Conservation (phyloP, 129 eudicot species). For the Apium graveolens region DNA sequence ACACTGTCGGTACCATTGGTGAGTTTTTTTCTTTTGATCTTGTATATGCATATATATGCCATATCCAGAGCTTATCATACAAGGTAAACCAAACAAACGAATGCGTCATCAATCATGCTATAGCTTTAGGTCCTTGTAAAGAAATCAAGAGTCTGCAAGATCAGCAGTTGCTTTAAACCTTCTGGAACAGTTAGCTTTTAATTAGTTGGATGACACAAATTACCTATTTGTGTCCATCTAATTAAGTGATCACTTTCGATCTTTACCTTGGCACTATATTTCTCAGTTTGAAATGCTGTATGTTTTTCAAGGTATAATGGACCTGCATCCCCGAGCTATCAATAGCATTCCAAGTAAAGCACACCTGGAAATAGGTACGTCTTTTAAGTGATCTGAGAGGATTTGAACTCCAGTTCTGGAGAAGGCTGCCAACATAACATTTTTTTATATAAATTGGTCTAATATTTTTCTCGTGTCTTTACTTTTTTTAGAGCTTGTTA, state of each 20-base stretch:
- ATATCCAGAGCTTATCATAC: background rate
- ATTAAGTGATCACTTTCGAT: background rate
- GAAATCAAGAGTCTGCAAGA: background rate
- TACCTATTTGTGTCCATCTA: background rate
- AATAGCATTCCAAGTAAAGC: slow-evolving; percentile 98
- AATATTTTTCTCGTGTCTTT: background rate
- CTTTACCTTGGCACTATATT: background rate
- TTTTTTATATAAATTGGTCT: background rate
- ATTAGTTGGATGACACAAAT: background rate
- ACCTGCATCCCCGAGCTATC: slow-evolving; percentile 95
- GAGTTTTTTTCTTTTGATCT: slow-evolving; percentile 10
- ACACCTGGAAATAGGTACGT: slow-evolving; percentile 77
- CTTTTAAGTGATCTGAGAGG: background rate
- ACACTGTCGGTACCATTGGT: slow-evolving; percentile 98
- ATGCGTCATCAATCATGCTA: background rate
- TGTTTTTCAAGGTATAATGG: slow-evolving; percentile 56
- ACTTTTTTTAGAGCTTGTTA: background rate
- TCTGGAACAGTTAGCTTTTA: background rate
- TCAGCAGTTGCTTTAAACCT: background rate
- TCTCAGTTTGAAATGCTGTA: background rate
- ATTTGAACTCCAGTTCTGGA: background rate
- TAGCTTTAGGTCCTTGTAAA: background rate
- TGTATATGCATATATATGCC: background rate
- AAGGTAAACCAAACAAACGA: background rate
- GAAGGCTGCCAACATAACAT: background rate